Evolutionary conservation across 768 basidiomycete species (phyloP).

Genomic region (Crucibulum laeve): DNA sequence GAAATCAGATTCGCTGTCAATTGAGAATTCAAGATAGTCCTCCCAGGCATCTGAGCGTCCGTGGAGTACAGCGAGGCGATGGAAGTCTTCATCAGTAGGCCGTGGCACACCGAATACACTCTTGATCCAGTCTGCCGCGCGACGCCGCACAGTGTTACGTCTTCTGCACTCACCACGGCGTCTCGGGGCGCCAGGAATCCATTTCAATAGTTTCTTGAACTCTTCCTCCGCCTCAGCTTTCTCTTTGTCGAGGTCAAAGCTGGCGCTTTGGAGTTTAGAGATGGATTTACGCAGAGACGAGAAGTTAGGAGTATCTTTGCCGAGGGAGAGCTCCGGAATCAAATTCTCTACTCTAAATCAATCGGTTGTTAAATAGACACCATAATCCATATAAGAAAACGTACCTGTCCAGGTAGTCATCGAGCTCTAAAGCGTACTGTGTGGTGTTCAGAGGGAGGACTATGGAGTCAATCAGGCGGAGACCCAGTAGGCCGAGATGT

Average conservation of each 20-base stretch:
- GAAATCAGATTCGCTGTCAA: no score
- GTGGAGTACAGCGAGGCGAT: slow-evolving; percentile 10
- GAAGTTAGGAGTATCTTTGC: slow-evolving; percentile 28
- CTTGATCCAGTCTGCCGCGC: slow-evolving; percentile 30
- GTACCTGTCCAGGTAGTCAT: slow-evolving; percentile 56
- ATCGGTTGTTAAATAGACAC: neutral
- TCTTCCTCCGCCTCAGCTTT: slow-evolving; percentile 50
- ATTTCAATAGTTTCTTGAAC: slow-evolving; percentile 42
- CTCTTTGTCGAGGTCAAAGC: slow-evolving; percentile 53
- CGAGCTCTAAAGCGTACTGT: slow-evolving; percentile 67
- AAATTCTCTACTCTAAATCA: slow-evolving; percentile 47
- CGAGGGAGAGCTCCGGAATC: slow-evolving; percentile 17
- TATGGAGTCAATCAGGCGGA: slow-evolving; percentile 62
- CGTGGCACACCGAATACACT: slow-evolving; percentile 32
- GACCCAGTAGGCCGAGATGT: slow-evolving; percentile 55
- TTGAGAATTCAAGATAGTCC: slow-evolving; percentile 22
- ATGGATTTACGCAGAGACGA: slow-evolving; percentile 43
- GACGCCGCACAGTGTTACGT: slow-evolving; percentile 14
- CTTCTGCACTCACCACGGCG: slow-evolving; percentile 18
- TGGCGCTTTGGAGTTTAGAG: slow-evolving; percentile 41
- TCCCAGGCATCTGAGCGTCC: slow-evolving; percentile 24
- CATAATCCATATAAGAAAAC: slow-evolving; percentile 9
- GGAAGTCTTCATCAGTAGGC: slow-evolving; percentile 18
- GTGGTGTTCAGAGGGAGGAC: slow-evolving; percentile 75
- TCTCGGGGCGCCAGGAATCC: slow-evolving; percentile 22